A percentile compares a stretch with the other conserved stretches of the same genome.
Conservation (phyloP, 1,284 basidiomycete genomes). For the Naganishia sp. region DNA sequence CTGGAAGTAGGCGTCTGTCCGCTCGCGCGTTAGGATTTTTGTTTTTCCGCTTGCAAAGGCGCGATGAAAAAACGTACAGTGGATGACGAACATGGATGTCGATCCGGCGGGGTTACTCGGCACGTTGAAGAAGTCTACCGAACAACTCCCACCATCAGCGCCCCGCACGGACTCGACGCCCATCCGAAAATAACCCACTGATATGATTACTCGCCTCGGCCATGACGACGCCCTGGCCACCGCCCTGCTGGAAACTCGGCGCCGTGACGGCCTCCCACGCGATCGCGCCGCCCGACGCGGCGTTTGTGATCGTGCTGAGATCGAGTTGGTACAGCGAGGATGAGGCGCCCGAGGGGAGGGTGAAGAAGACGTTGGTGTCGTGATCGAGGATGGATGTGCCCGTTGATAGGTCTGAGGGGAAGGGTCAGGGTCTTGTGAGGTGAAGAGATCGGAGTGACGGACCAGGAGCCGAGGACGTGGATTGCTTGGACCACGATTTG, state of each 20-base stretch:
- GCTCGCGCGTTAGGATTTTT: neutral
- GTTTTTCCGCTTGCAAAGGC: no score
- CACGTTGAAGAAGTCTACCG: constrained; percentile 73
- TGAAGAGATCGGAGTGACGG: neutral
- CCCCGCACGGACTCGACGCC: neutral
- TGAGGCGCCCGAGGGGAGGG: constrained; percentile 40
- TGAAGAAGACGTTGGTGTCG: constrained; percentile 78
- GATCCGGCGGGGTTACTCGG: constrained; percentile 66
- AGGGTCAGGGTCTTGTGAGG: neutral
- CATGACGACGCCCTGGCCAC: constrained; percentile 43
- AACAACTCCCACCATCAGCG: constrained; percentile 11
- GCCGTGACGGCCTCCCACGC: constrained; percentile 65
- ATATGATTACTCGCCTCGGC: constrained; percentile 52
- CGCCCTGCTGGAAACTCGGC: constrained; percentile 58
- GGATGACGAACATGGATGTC: constrained; percentile 80
- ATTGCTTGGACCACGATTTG: constrained; percentile 52
- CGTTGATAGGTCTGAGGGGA: constrained; percentile 39
- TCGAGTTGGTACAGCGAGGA: constrained; percentile 62
- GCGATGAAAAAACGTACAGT: constrained; percentile 62
- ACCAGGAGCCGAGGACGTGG: constrained; percentile 45
- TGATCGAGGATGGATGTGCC: constrained; percentile 72
- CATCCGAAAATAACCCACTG: constrained; percentile 35
- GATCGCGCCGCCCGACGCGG: constrained; percentile 62
- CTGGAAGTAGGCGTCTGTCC: constrained; percentile 75
- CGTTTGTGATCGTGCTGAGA: constrained; percentile 61